These are phyloP conservation scores for Salix suchowensis DNA, from an alignment of 345 rosid species.

Conservation along the genomic window DNA sequence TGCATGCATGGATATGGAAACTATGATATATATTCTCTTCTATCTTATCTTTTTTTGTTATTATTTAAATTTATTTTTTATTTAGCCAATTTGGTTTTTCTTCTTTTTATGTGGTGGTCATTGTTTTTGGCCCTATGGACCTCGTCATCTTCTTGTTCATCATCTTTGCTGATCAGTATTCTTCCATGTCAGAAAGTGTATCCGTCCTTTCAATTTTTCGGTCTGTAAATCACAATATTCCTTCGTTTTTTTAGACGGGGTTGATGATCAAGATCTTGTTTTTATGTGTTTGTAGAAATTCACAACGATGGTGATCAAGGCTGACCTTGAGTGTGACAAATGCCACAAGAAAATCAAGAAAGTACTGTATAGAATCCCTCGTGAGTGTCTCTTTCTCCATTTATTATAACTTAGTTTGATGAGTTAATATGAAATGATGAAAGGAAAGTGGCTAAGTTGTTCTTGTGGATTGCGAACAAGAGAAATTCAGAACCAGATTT, in stretches of 20 bases:
- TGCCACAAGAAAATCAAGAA: constrained; percentile 79
- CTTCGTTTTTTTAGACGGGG: not conserved
- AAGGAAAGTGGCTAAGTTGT: constrained; percentile 14
- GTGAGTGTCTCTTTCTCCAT: constrained; percentile 38
- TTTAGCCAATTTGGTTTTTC: not conserved
- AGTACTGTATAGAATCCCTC: constrained; percentile 59
- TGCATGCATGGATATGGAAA: not conserved
- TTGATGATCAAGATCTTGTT: not conserved
- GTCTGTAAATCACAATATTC: not conserved
- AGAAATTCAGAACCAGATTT: constrained; percentile 41
- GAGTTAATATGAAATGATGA: not conserved
- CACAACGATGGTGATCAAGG: constrained; percentile 61
- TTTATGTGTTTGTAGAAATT: constrained; percentile 29
- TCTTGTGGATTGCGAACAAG: constrained; percentile 40
- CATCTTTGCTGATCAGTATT: not conserved
- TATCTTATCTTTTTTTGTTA: too few species aligned
- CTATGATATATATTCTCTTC: not conserved
- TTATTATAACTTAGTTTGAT: constrained; percentile 15
- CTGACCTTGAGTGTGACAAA: constrained; percentile 58
- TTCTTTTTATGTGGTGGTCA: not conserved
- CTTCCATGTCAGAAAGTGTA: not conserved
- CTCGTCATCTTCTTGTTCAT: not conserved
- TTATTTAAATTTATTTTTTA: not conserved
- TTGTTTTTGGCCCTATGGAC: not conserved
- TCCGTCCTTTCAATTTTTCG: not conserved